phyloP scores from a whole-genome alignment of 2,329 filamentous ascomycete species.

The Aspergillus fumigatus region DNA sequence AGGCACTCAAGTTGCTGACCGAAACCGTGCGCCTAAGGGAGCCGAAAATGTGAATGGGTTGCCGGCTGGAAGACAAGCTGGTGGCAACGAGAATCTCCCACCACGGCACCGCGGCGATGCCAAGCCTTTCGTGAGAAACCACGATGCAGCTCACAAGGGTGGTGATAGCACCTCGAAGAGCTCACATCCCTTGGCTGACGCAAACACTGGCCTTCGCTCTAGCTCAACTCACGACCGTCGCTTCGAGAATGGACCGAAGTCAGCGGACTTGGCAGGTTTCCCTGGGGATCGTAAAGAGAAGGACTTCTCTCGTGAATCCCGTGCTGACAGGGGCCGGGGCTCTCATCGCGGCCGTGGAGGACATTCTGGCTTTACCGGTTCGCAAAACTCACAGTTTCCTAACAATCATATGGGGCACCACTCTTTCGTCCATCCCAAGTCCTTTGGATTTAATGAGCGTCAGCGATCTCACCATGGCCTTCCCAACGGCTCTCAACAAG shows the following conservation, averaged over 20 bases:
- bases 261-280: conserved; percentile 32
- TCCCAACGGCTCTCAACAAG: conserved; percentile 37
- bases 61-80: conserved; percentile 24
- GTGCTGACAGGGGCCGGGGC: conserved; percentile 37
- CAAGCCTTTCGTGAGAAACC: conserved; percentile 32
- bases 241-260: conserved; percentile 35
- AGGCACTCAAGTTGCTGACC: conserved; percentile 27
- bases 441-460: conserved; percentile 39
- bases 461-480: conserved; percentile 37
- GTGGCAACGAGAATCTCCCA: conserved; percentile 24
- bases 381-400: conserved; percentile 36
- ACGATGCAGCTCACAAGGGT: conserved; percentile 25
- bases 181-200: conserved; percentile 27
- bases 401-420: conserved; percentile 38
- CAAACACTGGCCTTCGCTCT: conserved; percentile 29
- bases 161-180: conserved; percentile 25
- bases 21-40: conserved; percentile 28
- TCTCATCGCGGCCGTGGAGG: conserved; percentile 40
- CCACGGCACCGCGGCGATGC: conserved; percentile 29
- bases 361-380: conserved; percentile 30
- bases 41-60: conserved; percentile 25
- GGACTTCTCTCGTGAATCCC: conserved; percentile 34
- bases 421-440: conserved; percentile 37
- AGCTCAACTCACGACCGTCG: conserved; percentile 31
- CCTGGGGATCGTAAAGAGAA: conserved; percentile 30